These are phyloP conservation scores for Apiospora kogelbergensis DNA, from an alignment of 2,329 filamentous ascomycete species.

Conservation along the genomic window DNA sequence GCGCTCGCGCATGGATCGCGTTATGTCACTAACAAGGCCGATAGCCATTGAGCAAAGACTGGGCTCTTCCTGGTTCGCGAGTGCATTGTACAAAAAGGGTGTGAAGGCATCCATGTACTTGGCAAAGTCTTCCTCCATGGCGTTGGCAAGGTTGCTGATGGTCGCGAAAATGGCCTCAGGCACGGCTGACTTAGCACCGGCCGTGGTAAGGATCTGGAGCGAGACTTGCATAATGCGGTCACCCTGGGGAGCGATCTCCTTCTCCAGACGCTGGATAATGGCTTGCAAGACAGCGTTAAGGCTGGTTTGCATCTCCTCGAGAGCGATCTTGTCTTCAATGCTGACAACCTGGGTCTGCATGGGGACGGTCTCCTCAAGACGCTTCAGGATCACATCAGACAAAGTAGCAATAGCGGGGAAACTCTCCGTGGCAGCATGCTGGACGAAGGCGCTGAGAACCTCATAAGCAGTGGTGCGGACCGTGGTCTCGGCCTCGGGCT, in stretches of 20 bases:
- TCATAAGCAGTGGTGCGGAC: slow-evolving; percentile 96
- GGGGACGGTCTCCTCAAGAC: slow-evolving; percentile 84
- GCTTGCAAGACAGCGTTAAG: slow-evolving; percentile 87
- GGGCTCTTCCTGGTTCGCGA: slow-evolving; percentile 94
- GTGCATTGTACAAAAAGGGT: slow-evolving; percentile 89
- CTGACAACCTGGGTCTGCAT: slow-evolving; percentile 94
- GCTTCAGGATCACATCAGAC: slow-evolving; percentile 85
- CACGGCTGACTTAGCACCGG: slow-evolving; percentile 85
- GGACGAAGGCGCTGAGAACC: slow-evolving; percentile 91
- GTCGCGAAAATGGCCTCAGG: slow-evolving; percentile 92
- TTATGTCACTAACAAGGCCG: slow-evolving; percentile 94
- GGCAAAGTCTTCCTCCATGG: slow-evolving; percentile 87
- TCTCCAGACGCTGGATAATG: slow-evolving; percentile 87
- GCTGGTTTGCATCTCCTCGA: slow-evolving; percentile 98
- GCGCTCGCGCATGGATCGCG: slow-evolving; percentile 83
- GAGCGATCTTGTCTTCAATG: slow-evolving; percentile 90
- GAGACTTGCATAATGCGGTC: slow-evolving; percentile 92
- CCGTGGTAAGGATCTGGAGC: slow-evolving; percentile 74
- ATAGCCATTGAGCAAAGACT: slow-evolving; percentile 96
- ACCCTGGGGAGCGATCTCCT: slow-evolving; percentile 84
- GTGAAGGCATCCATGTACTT: slow-evolving; percentile 98
- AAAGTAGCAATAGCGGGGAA: slow-evolving; percentile 77
- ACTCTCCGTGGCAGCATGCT: slow-evolving; percentile 85
- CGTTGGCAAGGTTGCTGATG: slow-evolving; percentile 87
- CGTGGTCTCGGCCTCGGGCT: slow-evolving; percentile 78